Evolutionary conservation across 352 stramenopile genomes (phyloP).

Genomic region (Phytophthora palmivora): DNA sequence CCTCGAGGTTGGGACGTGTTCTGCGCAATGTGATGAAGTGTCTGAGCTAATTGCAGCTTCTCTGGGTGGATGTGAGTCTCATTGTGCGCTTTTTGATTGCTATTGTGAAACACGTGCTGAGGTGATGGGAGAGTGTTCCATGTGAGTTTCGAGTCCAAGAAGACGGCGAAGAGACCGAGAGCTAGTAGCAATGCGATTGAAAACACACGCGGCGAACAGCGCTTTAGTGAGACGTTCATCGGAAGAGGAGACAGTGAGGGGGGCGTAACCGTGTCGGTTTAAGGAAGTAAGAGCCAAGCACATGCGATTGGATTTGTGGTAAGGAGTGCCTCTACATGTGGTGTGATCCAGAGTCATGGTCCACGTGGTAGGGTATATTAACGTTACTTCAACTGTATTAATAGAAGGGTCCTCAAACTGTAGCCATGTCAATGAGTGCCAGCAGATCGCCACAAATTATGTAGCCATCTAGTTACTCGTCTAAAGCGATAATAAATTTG

Average conservation of each 20-base stretch:
- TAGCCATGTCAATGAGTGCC: too few relatives aligned
- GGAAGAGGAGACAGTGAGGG: not conserved
- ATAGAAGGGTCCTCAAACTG: too few relatives aligned
- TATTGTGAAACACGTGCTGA: constrained; percentile 16
- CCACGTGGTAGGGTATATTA: too few relatives aligned
- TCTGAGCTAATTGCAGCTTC: constrained; percentile 22
- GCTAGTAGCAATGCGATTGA: constrained; percentile 13
- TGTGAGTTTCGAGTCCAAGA: constrained; percentile 19
- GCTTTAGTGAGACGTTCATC: constrained; percentile 11
- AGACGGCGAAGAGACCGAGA: constrained; percentile 18
- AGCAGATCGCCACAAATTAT: constrained; percentile 9
- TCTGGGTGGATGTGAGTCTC: constrained; percentile 5
- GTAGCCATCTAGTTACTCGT: constrained; percentile 13
- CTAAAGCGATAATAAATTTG: not conserved
- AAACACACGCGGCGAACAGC: constrained; percentile 12
- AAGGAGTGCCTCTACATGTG: too few relatives aligned
- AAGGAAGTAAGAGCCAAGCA: constrained; percentile 7
- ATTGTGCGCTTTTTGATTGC: not conserved
- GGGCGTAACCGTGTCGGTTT: too few relatives aligned
- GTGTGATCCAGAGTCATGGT: too few relatives aligned
- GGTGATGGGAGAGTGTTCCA: constrained; percentile 16
- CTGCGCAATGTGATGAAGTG: constrained; percentile 22
- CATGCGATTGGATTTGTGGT: constrained; percentile 16
- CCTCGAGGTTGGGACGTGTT: constrained; percentile 19
- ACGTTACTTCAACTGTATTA: too few relatives aligned